Evolutionary conservation across 805 yeast species (phyloP).

Genomic region (Myxozyma melibiosi): DNA sequence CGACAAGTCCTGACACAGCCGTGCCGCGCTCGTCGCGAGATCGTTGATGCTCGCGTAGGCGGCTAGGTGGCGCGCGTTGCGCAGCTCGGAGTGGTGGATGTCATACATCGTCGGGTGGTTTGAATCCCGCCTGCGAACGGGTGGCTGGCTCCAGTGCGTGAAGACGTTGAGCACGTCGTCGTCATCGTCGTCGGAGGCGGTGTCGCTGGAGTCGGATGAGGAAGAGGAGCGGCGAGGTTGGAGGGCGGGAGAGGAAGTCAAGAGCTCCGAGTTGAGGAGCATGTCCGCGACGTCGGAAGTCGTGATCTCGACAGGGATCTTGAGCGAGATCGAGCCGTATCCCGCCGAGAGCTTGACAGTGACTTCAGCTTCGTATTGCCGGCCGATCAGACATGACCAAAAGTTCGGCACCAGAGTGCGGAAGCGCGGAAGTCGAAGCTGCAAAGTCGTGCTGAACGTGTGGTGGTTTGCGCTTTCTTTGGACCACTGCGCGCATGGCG

Average conservation of each 20-base stretch:
- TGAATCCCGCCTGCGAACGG: not conserved
- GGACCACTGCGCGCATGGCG: constrained; percentile 18
- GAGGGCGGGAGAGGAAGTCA: too few species aligned
- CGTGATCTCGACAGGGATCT: constrained; percentile 24
- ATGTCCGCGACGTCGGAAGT: constrained; percentile 17
- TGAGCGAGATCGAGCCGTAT: not conserved
- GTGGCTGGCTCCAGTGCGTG: constrained; percentile 4
- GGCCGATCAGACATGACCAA: constrained; percentile 25
- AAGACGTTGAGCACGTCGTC: constrained; percentile 10
- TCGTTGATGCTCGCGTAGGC: constrained; percentile 4
- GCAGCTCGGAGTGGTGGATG: constrained; percentile 1
- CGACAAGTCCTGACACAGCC: constrained; percentile 5
- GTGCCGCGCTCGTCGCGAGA: not conserved
- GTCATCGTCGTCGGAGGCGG: not conserved
- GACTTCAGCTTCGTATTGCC: constrained; percentile 27
- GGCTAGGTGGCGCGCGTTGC: not conserved
- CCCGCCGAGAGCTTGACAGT: constrained; percentile 18
- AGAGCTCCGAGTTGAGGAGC: constrained; percentile 3
- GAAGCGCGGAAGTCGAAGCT: constrained; percentile 11
- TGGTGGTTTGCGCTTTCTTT: constrained; percentile 8
- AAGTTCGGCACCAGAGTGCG: constrained; percentile 22
- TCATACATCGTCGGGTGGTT: constrained; percentile 5
- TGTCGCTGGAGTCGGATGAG: too few species aligned
- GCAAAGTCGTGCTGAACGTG: constrained; percentile 9
- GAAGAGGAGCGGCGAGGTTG: too few species aligned